Evolutionary conservation across 2,329 filamentous ascomycete genomes (phyloP).

Genomic region (Boeremia lycopersici): DNA sequence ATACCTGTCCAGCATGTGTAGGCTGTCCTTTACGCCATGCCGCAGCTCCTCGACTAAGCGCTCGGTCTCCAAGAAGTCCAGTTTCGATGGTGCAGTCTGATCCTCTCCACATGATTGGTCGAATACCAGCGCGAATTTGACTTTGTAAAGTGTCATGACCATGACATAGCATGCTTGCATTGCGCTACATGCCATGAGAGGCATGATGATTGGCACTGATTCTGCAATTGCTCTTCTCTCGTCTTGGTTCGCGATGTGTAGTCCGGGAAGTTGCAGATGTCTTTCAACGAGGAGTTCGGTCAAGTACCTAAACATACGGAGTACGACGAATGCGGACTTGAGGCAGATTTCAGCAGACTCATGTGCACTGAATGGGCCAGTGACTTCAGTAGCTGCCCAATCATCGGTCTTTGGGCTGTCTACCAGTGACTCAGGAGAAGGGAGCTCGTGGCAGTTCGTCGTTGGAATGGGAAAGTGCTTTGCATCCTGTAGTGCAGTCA

Average conservation of each 20-base stretch:
- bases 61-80: constrained; percentile 1
- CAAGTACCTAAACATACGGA: constrained; percentile 12
- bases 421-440: constrained; percentile 9
- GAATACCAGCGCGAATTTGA: not conserved
- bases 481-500: constrained; percentile 5
- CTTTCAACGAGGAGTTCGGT: constrained; percentile 1
- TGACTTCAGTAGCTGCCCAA: not conserved
- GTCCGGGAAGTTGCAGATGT: not conserved
- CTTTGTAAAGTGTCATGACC: constrained; percentile 12
- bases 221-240: not conserved
- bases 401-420: constrained; percentile 2
- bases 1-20: constrained; percentile 7
- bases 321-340: constrained; percentile 8
- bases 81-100: not conserved
- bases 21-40: constrained; percentile 8
- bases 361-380: not conserved
- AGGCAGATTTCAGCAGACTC: constrained; percentile 10
- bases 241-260: not conserved
- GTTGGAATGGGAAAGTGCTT: constrained; percentile 3
- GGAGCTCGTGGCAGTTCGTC: constrained; percentile 1
- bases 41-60: constrained; percentile 11
- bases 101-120: not conserved
- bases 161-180: constrained; percentile 17
- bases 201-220: constrained; percentile 4
- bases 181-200: constrained; percentile 8